Evolutionary conservation across 495 filamentous ascomycete species (phyloP).

Genomic region (Lindgomyces ingoldianus): DNA sequence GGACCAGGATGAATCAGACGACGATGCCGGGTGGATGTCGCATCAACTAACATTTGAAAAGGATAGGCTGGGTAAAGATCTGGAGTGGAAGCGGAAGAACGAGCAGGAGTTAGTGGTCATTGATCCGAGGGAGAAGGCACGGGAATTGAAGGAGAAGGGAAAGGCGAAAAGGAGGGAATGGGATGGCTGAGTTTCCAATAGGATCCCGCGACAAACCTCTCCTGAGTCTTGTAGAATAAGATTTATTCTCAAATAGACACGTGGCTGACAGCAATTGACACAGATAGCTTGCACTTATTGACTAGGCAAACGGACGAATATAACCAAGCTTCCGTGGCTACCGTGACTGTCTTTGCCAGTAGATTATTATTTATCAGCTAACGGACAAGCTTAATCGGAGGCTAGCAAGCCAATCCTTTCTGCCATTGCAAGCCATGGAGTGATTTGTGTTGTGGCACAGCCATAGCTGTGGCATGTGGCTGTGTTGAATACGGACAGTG

Average conservation of each 20-base stretch:
- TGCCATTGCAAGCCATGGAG: no score
- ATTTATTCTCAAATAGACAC: no score
- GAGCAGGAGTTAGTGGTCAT: conserved; percentile 91
- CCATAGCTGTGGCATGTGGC: neutral
- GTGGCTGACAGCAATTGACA: no score
- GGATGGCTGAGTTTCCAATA: conserved; percentile 9
- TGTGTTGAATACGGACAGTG: neutral
- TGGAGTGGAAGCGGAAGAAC: conserved; percentile 84
- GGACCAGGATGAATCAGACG: conserved; percentile 53
- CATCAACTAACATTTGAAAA: conserved; percentile 84
- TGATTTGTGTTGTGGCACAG: neutral
- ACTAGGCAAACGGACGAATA: no score
- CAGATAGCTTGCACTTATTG: no score
- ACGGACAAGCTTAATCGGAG: no score
- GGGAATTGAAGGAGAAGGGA: conserved; percentile 54
- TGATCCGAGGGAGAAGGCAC: conserved; percentile 84
- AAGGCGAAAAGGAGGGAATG: conserved; percentile 29
- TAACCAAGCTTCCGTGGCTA: no score
- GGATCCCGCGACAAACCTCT: neutral
- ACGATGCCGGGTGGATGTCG: conserved; percentile 63
- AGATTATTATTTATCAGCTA: no score
- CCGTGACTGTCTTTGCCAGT: no score
- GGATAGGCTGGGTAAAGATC: conserved; percentile 86
- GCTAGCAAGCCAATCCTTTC: no score
- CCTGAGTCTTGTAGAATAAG: neutral